Percentiles rank a stretch among this genome's conserved stretches.
Conservation (phyloP, 345 rosid genomes). For the Reutealis trisperma region DNA sequence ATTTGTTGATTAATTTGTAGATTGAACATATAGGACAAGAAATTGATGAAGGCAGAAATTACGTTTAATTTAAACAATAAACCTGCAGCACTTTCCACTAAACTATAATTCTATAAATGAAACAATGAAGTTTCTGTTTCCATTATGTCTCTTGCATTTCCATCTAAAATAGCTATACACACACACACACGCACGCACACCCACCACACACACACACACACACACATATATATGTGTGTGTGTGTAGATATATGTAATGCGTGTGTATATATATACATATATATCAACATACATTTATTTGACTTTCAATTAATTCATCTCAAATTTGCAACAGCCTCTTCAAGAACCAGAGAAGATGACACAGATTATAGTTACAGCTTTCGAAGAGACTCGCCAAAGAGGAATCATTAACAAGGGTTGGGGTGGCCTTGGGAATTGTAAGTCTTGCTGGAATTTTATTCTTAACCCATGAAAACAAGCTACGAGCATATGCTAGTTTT, state of each 20-base stretch:
- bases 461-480: background rate
- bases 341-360: constrained; percentile 67
- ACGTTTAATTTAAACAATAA: no score
- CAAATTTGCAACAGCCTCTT: constrained; percentile 49
- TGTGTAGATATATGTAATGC: no score
- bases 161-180: no score
- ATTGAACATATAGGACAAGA: background rate
- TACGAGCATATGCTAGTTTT: background rate
- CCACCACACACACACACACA: no score
- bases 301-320: background rate
- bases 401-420: constrained; percentile 75
- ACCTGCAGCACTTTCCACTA: no score
- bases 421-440: constrained; percentile 76
- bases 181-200: no score
- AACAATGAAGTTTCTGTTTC: background rate
- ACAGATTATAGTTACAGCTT: constrained; percentile 50
- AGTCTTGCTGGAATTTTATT: constrained; percentile 15
- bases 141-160: background rate
- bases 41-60: background rate
- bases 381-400: constrained; percentile 57
- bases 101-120: no score
- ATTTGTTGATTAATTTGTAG: background rate
- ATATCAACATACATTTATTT: background rate
- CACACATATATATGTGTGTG: no score
- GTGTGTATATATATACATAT: no score